phyloP scores from a whole-genome alignment of 495 filamentous ascomycete genomes.

The Neurospora sp. region DNA sequence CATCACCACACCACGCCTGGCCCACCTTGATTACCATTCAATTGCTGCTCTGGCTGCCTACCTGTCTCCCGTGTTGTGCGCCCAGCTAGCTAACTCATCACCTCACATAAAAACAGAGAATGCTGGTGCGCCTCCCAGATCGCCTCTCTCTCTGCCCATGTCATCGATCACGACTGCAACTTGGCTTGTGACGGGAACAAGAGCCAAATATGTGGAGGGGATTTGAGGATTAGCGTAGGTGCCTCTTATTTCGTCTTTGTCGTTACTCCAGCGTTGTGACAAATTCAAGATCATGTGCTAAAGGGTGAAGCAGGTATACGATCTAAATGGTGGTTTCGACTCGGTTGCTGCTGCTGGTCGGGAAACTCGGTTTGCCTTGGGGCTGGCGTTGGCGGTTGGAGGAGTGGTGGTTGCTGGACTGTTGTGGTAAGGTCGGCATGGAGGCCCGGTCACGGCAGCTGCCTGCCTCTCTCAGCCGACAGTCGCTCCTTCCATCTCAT shows the following conservation, averaged over 20 bases:
- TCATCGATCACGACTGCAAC: conserved; percentile 30
- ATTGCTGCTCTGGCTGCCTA: no score
- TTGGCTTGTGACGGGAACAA: conserved; percentile 34
- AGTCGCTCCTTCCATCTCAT: no score
- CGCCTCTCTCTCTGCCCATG: conserved; percentile 18
- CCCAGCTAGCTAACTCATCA: neutral
- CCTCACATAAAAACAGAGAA: conserved; percentile 20
- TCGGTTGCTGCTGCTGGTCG: neutral
- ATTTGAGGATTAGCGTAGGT: conserved; percentile 26
- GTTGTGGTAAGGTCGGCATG: neutral
- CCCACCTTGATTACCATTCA: no score
- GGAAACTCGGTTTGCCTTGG: neutral
- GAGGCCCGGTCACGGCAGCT: no score
- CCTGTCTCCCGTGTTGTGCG: no score
- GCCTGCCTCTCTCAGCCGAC: no score
- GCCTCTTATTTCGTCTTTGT: neutral
- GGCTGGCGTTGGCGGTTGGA: neutral
- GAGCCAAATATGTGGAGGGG: conserved; percentile 34
- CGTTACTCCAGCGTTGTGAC: no score
- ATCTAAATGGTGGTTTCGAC: neutral
- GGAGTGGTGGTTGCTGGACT: neutral
- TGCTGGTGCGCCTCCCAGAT: conserved; percentile 39
- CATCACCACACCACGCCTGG: no score
- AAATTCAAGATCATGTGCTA: neutral
- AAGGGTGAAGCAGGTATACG: conserved; percentile 5